phyloP scores from a whole-genome alignment of 345 rosid species.

The Melastoma malabathricum region DNA sequence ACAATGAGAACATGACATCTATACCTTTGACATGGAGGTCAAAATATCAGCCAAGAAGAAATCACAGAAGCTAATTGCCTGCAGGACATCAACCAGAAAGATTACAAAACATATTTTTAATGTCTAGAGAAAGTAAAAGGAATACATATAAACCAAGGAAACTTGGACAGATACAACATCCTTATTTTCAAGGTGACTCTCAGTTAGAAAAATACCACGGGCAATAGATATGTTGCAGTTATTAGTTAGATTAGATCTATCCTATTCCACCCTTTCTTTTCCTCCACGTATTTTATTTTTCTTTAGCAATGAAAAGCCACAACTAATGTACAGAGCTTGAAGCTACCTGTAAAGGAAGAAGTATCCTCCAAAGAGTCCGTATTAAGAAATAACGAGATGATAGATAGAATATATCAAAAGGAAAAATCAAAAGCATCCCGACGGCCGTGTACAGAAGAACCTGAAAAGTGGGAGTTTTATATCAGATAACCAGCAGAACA shows the following conservation, averaged over 20 bases:
- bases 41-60: constrained; percentile 89
- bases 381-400: constrained; percentile 72
- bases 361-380: constrained; percentile 78
- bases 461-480: constrained; percentile 22
- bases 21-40: constrained; percentile 94
- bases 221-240: too few species aligned
- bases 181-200: too few species aligned
- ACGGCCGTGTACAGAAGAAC: constrained; percentile 67
- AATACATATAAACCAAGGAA: too few species aligned
- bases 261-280: too few species aligned
- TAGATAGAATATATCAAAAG: constrained; percentile 73
- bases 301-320: too few species aligned
- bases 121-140: too few species aligned
- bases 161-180: too few species aligned
- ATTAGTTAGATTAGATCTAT: too few species aligned
- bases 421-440: constrained; percentile 56
- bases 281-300: too few species aligned
- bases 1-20: neutral
- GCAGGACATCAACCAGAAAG: constrained; percentile 6
- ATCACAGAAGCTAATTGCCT: constrained; percentile 82
- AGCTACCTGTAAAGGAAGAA: constrained; percentile 83
- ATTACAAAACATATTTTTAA: too few species aligned
- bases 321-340: neutral
- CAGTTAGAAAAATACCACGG: too few species aligned
- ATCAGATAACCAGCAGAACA: too few species aligned